These are phyloP conservation scores for Golubevia pallescens DNA, from an alignment of 1,284 basidiomycete species.

Conservation along the genomic window DNA sequence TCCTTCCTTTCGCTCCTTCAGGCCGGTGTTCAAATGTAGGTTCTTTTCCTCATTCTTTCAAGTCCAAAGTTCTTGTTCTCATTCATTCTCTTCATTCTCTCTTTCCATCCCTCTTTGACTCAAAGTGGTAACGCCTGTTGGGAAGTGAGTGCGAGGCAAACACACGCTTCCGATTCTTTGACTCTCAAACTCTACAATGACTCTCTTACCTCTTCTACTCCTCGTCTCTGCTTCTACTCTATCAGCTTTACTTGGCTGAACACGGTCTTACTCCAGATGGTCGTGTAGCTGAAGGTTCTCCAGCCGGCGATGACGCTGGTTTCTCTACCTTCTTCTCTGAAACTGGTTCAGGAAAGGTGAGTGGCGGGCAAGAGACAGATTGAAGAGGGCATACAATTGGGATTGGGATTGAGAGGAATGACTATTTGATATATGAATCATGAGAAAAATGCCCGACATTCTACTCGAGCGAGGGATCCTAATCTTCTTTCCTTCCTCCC, in stretches of 20 bases:
- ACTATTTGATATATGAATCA: neutral
- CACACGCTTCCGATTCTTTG: neutral
- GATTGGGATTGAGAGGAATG: neutral
- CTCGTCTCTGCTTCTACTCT: neutral
- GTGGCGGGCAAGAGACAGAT: neutral
- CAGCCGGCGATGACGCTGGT: conserved; percentile 59
- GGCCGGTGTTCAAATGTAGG: conserved; percentile 10
- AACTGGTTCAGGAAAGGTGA: conserved; percentile 55
- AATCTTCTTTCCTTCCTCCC: neutral
- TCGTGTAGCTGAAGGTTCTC: conserved; percentile 51
- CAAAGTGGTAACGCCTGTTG: conserved; percentile 58
- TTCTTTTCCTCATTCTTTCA: neutral
- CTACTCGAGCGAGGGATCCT: neutral
- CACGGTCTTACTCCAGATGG: conserved; percentile 63
- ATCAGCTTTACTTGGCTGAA: conserved; percentile 54
- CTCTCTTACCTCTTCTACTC: neutral
- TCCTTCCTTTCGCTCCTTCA: neutral
- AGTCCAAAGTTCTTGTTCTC: neutral
- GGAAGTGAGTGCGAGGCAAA: conserved; percentile 28
- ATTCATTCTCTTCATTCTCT: neutral
- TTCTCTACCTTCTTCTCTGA: conserved; percentile 65
- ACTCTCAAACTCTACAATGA: conserved; percentile 1
- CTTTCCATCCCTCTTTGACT: conserved; percentile 8
- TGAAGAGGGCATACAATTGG: neutral
- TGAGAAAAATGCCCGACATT: neutral